phyloP scores from a whole-genome alignment of 2,329 filamentous ascomycete species.

The Ophiocordyceps camponoti-floridani region DNA sequence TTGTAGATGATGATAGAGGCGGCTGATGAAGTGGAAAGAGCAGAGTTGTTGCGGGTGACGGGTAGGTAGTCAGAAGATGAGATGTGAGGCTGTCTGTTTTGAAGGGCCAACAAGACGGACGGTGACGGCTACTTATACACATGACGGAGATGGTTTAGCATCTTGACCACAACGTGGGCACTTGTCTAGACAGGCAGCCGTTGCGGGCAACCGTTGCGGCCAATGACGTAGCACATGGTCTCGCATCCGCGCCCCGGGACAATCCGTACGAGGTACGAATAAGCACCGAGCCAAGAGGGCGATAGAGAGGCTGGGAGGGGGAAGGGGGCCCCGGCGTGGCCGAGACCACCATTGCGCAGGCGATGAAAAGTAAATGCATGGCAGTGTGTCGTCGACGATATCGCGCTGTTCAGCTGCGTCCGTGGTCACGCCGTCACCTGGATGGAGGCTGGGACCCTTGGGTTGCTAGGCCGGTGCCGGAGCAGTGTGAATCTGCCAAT shows the following conservation, averaged over 20 bases:
- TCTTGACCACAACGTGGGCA: neutral
- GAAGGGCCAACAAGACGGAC: neutral
- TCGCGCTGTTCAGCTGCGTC: too few relatives aligned
- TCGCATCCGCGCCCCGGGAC: neutral
- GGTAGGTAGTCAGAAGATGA: neutral
- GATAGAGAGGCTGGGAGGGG: neutral
- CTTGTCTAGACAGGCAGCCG: neutral
- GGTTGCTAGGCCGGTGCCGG: too few relatives aligned
- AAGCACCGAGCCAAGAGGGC: neutral
- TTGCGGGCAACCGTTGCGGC: neutral
- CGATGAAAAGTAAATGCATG: too few relatives aligned
- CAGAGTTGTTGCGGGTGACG: neutral
- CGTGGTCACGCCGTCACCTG: too few relatives aligned
- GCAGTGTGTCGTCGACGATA: too few relatives aligned
- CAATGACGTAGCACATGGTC: constrained; percentile 1
- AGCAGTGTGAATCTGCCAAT: too few relatives aligned
- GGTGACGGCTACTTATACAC: neutral
- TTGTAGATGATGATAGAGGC: constrained; percentile 1
- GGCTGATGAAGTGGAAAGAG: neutral
- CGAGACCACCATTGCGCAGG: too few relatives aligned
- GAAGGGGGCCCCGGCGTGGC: too few relatives aligned
- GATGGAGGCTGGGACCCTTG: too few relatives aligned
- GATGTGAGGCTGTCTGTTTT: neutral
- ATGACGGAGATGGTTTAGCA: neutral
- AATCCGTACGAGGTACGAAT: neutral